Evolutionary conservation across 768 basidiomycete genomes (phyloP).

Genomic region (Russula griseocarnosa): DNA sequence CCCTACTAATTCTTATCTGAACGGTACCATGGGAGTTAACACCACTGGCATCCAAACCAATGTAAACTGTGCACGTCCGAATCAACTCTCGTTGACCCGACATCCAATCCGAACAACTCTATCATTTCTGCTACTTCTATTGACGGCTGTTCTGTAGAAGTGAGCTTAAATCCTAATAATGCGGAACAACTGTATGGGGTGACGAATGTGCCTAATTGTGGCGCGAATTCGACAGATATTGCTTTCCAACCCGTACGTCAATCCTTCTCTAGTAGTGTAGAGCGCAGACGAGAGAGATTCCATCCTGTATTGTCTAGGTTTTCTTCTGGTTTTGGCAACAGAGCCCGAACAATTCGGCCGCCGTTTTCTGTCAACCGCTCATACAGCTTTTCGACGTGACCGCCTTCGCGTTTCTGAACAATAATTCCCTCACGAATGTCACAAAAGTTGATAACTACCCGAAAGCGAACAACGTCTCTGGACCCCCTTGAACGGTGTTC

Average conservation of each 20-base stretch:
- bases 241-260: constrained; percentile 40
- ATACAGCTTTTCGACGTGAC: constrained; percentile 44
- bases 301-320: constrained; percentile 34
- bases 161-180: constrained; percentile 39
- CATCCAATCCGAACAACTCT: constrained; percentile 35
- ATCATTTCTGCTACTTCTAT: constrained; percentile 44
- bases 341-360: constrained; percentile 33
- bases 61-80: constrained; percentile 46
- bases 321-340: constrained; percentile 63
- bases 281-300: background rate
- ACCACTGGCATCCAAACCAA: constrained; percentile 48
- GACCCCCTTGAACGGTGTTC: constrained; percentile 42
- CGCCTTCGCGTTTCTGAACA: constrained; percentile 44
- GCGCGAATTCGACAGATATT: constrained; percentile 35
- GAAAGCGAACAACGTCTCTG: constrained; percentile 51
- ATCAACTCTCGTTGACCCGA: constrained; percentile 21
- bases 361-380: constrained; percentile 55
- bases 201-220: constrained; percentile 36
- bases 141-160: constrained; percentile 42
- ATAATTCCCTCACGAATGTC: constrained; percentile 42
- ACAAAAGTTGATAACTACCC: constrained; percentile 33
- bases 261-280: background rate
- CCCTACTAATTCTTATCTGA: constrained; percentile 42
- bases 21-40: constrained; percentile 50
- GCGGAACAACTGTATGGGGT: constrained; percentile 51